Conservation (phyloP, 805 yeast species). For the Zygotorulaspora florentina region DNA sequence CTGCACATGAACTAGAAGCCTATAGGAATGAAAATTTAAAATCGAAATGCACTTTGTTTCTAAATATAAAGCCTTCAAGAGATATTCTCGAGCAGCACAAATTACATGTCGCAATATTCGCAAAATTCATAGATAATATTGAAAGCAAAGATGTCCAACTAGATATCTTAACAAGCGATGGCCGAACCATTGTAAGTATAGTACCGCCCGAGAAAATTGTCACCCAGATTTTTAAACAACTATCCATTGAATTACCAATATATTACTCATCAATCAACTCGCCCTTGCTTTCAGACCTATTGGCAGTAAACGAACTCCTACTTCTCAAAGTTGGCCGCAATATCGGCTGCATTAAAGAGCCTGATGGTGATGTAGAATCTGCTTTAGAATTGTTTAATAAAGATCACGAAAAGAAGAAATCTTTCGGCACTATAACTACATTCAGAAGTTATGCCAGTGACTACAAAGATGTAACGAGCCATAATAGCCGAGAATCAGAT, state of each 20-base stretch:
- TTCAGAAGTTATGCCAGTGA: slow-evolving; percentile 32
- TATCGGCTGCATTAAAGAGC: neutral
- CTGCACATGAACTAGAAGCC: slow-evolving; percentile 60
- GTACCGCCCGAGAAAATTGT: slow-evolving; percentile 16
- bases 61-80: slow-evolving; percentile 50
- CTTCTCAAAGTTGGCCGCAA: slow-evolving; percentile 15
- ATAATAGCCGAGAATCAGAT: neutral
- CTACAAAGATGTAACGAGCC: slow-evolving; percentile 12
- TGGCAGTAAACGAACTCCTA: slow-evolving; percentile 22
- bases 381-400: slow-evolving; percentile 3
- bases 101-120: slow-evolving; percentile 47
- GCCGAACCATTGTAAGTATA: slow-evolving; percentile 5
- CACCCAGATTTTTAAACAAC: slow-evolving; percentile 6
- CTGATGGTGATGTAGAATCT: neutral
- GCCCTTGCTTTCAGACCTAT: slow-evolving; percentile 15
- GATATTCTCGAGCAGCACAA: slow-evolving; percentile 36
- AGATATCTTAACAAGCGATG: slow-evolving; percentile 14
- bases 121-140: slow-evolving; percentile 39
- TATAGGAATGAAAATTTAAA: slow-evolving; percentile 53
- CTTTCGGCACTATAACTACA: slow-evolving; percentile 33
- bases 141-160: slow-evolving; percentile 15
- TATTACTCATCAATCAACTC: slow-evolving; percentile 29
- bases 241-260: slow-evolving; percentile 16
- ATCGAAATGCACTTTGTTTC: slow-evolving; percentile 61
- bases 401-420: slow-evolving; percentile 20